Percentiles rank a stretch among this genome's conserved stretches.
phyloP scores from a whole-genome alignment of 2,329 filamentous ascomycete genomes.

The Cyphellophora attinorum region DNA sequence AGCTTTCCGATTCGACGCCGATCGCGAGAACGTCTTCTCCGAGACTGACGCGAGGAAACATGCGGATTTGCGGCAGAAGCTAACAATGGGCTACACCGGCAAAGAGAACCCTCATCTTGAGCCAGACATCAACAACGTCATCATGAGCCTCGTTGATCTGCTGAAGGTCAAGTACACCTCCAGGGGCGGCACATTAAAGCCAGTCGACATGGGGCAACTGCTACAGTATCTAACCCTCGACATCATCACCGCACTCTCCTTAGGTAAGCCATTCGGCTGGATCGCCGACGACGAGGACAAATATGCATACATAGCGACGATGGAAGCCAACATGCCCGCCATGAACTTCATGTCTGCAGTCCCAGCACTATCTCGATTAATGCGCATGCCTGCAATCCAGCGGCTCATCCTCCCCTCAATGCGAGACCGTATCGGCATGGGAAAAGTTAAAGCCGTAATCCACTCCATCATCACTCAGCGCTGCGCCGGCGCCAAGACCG shows the following conservation, averaged over 20 bases:
- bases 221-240: constrained; percentile 12
- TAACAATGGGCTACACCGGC: constrained; percentile 8
- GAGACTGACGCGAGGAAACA: constrained; percentile 8
- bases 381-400: no score
- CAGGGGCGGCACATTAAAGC: constrained; percentile 2
- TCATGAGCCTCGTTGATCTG: constrained; percentile 7
- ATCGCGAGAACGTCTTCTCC: constrained; percentile 12
- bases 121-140: constrained; percentile 6
- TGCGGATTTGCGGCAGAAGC: constrained; percentile 9
- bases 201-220: constrained; percentile 8
- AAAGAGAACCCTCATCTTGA: constrained; percentile 13
- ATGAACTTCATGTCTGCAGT: no score
- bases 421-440: no score
- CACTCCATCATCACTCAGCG: no score
- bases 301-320: constrained; percentile 11
- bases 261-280: constrained; percentile 9
- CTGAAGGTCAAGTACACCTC: constrained; percentile 4
- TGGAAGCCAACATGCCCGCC: no score
- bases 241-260: constrained; percentile 9
- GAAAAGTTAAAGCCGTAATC: no score
- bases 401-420: no score
- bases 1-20: constrained; percentile 9
- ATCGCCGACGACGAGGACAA: constrained; percentile 10
- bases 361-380: no score
- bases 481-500: no score